Evolutionary conservation across 2,329 filamentous ascomycete species (phyloP).

Genomic region (Raffaelea ambrosiae): DNA sequence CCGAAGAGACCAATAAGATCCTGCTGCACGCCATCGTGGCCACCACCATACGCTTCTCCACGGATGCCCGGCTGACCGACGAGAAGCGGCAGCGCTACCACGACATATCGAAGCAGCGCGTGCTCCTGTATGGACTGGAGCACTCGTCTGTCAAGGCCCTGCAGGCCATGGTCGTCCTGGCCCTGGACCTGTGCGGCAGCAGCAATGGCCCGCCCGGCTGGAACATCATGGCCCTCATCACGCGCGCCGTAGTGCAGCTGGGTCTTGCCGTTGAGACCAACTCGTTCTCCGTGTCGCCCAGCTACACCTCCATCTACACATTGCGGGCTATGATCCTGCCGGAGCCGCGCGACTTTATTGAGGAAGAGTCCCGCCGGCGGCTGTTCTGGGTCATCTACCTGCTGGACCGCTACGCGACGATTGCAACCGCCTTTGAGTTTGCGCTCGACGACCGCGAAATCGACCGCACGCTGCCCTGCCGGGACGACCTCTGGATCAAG

Average conservation of each 20-base stretch:
- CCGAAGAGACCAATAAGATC: conserved; percentile 76
- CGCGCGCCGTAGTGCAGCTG: conserved; percentile 78
- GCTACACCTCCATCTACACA: conserved; percentile 81
- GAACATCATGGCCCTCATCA: conserved; percentile 86
- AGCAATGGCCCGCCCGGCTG: conserved; percentile 87
- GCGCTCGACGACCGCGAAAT: conserved; percentile 84
- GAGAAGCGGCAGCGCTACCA: conserved; percentile 69
- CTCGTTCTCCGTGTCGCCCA: conserved; percentile 68
- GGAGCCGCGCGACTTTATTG: conserved; percentile 76
- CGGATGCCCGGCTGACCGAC: conserved; percentile 64
- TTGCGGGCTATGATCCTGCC: conserved; percentile 76
- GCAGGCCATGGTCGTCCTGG: conserved; percentile 79
- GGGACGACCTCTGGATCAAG: conserved; percentile 76
- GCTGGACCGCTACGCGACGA: conserved; percentile 80
- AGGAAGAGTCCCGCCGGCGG: conserved; percentile 76
- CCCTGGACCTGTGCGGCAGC: conserved; percentile 74
- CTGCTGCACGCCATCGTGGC: conserved; percentile 83
- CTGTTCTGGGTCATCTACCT: conserved; percentile 95
- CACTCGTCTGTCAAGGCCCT: conserved; percentile 83
- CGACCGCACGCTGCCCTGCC: conserved; percentile 76
- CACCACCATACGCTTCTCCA: conserved; percentile 77
- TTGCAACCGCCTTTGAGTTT: conserved; percentile 88
- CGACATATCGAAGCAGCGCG: conserved; percentile 72
- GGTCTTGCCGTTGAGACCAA: conserved; percentile 77
- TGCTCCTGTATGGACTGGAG: conserved; percentile 79